Evolutionary conservation across 768 basidiomycete species (phyloP), one percentile per base, ranked within the genome.

Genomic region (Mycena haematopus): DNA sequence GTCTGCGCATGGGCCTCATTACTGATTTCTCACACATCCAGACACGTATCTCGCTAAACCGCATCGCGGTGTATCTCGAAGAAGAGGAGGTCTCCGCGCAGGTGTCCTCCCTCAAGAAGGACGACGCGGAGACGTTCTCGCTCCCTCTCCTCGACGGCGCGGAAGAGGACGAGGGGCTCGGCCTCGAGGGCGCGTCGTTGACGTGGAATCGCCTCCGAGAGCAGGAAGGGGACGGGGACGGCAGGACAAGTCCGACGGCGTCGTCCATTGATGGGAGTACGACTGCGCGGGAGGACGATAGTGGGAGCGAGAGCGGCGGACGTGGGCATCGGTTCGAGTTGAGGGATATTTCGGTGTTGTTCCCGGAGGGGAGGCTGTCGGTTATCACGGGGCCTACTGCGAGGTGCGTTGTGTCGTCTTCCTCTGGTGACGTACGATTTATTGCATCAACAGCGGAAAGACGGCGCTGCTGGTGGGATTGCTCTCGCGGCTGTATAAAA

Each of bases 371-470:
- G 8, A 71, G 86, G 71, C 75, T 95, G 19, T 86, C 90, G 0
- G 75, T 95, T 3, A 79, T 95, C 57, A 89, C 89, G 25, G 90
- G 90, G 0, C 90, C 92, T 0, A 94, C 92, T 11, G 93, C 91
- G 5, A 66, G 65, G 65, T 66, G 14, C 22, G 57, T 58, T 10
- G 40, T n/a, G 17, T n/a, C 40, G 7, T 42, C 7, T 19, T 6
- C n/a, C 7, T 42, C 19, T n/a, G 6, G 6, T 2, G 1, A 17
- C 14, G 14, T 13, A 14, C 17, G n/a, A 8, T 42, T 19, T 19
- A 42, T n/a, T 42, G 6, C n/a, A n/a, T 42, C n/a, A 38, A 1
- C 21, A 86, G 87, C 38, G 93, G 93, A 1, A 95, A 95, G 76
- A 91, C 89, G 0, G 92, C 92, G 0, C 73, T 93, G 1, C 79